Base-by-base conservation (phyloP, 2,329 filamentous ascomycete genomes). In the Xylariaceae sp. region DNA sequence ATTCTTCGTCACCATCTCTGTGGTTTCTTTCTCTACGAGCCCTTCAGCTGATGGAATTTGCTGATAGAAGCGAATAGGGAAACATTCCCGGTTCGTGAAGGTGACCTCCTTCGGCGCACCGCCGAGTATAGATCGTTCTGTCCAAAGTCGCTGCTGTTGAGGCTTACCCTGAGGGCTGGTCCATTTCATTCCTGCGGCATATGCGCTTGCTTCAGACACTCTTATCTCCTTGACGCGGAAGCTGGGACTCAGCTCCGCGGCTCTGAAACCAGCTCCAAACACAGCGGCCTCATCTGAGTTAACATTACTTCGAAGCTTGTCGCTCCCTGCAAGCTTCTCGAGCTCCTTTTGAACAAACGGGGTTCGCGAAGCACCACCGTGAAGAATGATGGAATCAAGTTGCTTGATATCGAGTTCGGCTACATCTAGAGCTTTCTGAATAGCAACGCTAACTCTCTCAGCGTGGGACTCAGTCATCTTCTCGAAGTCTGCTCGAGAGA, bases 151-250 rank as follows among this genome's bases (percentile, higher is more conserved):
- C 75, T 96, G 91, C 64, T 87, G 84, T 66, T 87, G 84, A 45
- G 84, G 77, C 75, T 93, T 89, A 33, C 83, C 81, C 58, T 88
- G 85, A 52, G 83, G 79, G 55, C 77, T 78, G 30, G 77, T 83
- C 83, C 91, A 96, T 71, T 87, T 89, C 65, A 96, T 82, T 51
- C 86, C 85, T 23, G 88, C 82, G 2, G 86, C 78, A 70, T 94
- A 97, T 36, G 81, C 80, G 35, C 89, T 83, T 18, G 82, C 84
- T 65, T 99, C 94, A n/a, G 79, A 81, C 45, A 89, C 84, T 54
- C 89, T 83, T 61, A 99, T 99, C 69, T 97, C 94, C 81, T 97
- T 99, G 69, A 99, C 94, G 57, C 92, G 88, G 85, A 99, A 99
- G 70, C 89, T 93, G 33, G 93, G 92, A 74, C 91, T 97, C 53